A percentile compares a stretch with the other conserved stretches of the same genome.
These are phyloP conservation scores for Aspergillus phoenicis DNA, from an alignment of 2,329 filamentous ascomycete species.

Conservation along the genomic window DNA sequence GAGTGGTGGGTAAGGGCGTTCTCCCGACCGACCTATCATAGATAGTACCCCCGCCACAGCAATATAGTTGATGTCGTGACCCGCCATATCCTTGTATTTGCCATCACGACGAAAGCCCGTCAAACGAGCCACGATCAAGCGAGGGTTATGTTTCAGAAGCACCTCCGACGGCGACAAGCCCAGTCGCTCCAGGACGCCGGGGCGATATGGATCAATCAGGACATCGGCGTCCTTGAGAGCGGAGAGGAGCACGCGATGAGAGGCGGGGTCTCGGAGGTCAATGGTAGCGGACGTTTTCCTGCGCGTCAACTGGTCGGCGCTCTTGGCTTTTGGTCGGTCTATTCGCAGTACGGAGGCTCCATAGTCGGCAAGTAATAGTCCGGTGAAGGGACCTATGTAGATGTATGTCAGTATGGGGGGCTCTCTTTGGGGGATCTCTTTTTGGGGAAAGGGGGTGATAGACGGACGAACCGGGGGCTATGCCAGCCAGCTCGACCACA, in stretches of 20 bases:
- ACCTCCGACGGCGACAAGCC: constrained; percentile 70
- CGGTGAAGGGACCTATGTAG: constrained; percentile 75
- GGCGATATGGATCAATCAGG: constrained; percentile 90
- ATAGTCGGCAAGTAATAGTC: constrained; percentile 84
- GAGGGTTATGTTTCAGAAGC: constrained; percentile 68
- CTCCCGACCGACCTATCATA: constrained; percentile 70
- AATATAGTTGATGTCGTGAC: constrained; percentile 96
- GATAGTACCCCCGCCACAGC: constrained; percentile 79
- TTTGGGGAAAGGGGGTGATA: not conserved
- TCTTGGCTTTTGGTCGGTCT: constrained; percentile 63
- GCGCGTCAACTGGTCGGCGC: constrained; percentile 73
- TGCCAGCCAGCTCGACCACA: constrained; percentile 68
- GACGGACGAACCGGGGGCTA: constrained; percentile 60
- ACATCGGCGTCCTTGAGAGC: constrained; percentile 70
- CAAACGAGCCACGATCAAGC: constrained; percentile 80
- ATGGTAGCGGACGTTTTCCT: constrained; percentile 80
- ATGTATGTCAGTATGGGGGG: not conserved
- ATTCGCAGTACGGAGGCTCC: constrained; percentile 86
- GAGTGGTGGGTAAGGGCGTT: constrained; percentile 74
- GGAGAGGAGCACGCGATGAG: constrained; percentile 66
- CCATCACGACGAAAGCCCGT: constrained; percentile 89
- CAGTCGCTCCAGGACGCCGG: constrained; percentile 83
- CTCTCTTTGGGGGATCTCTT: too few relatives aligned
- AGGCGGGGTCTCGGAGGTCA: constrained; percentile 70
- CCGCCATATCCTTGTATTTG: constrained; percentile 82